Evolutionary conservation across 2,329 filamentous ascomycete genomes (phyloP).

Genomic region (Davidsoniella eucalypti): DNA sequence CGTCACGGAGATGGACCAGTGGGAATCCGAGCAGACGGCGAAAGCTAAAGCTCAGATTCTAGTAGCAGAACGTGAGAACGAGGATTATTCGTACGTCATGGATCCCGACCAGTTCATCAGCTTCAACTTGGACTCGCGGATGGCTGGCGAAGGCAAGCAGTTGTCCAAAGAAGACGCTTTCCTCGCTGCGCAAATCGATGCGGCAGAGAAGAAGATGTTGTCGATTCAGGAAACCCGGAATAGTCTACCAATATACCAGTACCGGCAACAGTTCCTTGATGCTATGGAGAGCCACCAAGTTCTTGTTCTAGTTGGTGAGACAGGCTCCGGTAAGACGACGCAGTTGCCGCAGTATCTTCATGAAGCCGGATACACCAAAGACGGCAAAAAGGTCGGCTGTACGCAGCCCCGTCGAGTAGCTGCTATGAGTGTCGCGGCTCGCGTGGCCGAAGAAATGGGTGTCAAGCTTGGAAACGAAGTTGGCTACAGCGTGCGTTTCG

Average conservation of each 20-base stretch:
- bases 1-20: slow-evolving; percentile 87
- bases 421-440: slow-evolving; percentile 91
- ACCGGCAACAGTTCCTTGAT: slow-evolving; percentile 69
- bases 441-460: slow-evolving; percentile 87
- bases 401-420: slow-evolving; percentile 92
- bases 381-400: slow-evolving; percentile 71
- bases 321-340: slow-evolving; percentile 88
- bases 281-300: slow-evolving; percentile 77
- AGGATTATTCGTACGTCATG: slow-evolving; percentile 80
- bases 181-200: slow-evolving; percentile 67
- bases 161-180: slow-evolving; percentile 65
- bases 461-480: slow-evolving; percentile 83
- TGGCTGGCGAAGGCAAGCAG: slow-evolving; percentile 54
- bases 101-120: slow-evolving; percentile 79
- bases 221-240: slow-evolving; percentile 86
- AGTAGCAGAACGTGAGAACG: slow-evolving; percentile 54
- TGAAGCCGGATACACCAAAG: slow-evolving; percentile 77
- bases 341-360: slow-evolving; percentile 88
- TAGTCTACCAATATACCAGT: slow-evolving; percentile 76
- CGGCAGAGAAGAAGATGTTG: slow-evolving; percentile 72
- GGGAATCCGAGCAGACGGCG: slow-evolving; percentile 77
- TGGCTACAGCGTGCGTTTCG: slow-evolving; percentile 88
- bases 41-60: slow-evolving; percentile 80
- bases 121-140: slow-evolving; percentile 58
- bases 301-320: slow-evolving; percentile 85